phyloP scores from a whole-genome alignment of 345 rosid species.

The Arabidopsis arenosa region DNA sequence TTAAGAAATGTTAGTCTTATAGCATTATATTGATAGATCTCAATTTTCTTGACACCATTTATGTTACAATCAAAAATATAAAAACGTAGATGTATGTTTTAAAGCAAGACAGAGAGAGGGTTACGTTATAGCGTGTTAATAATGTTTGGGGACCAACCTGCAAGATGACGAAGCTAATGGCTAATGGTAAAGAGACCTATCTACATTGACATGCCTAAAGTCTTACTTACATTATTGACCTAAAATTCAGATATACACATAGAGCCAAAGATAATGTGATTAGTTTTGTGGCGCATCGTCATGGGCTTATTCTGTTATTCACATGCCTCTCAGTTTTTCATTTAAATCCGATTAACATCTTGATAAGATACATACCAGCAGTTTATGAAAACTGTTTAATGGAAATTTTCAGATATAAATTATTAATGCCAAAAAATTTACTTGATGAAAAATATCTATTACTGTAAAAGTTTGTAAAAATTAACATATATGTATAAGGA shows the following conservation, averaged over 20 bases:
- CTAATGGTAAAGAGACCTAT: conserved; percentile 37
- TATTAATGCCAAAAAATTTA: background rate
- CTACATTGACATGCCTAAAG: conserved; percentile 45
- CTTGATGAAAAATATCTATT: background rate
- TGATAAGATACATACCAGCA: background rate
- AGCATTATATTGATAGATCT: background rate
- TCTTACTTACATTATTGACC: conserved; percentile 42
- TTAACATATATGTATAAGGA: background rate
- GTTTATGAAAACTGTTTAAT: background rate
- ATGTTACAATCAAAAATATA: no score
- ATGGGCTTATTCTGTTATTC: conserved; percentile 32
- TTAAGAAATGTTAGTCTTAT: no score
- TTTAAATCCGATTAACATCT: background rate
- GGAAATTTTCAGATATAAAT: background rate
- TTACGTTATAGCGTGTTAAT: conserved; percentile 29
- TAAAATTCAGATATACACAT: conserved; percentile 9
- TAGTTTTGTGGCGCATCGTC: conserved; percentile 33
- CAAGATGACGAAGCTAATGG: conserved; percentile 32
- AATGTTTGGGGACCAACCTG: conserved; percentile 44
- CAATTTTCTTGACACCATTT: background rate
- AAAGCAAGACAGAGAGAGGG: conserved; percentile 8
- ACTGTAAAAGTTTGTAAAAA: background rate
- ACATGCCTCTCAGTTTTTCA: conserved; percentile 18
- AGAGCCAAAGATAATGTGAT: conserved; percentile 28
- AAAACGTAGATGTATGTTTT: background rate